Evolutionary conservation across 2,329 filamentous ascomycete genomes (phyloP).

Genomic region (Dichotomopilus funicola): DNA sequence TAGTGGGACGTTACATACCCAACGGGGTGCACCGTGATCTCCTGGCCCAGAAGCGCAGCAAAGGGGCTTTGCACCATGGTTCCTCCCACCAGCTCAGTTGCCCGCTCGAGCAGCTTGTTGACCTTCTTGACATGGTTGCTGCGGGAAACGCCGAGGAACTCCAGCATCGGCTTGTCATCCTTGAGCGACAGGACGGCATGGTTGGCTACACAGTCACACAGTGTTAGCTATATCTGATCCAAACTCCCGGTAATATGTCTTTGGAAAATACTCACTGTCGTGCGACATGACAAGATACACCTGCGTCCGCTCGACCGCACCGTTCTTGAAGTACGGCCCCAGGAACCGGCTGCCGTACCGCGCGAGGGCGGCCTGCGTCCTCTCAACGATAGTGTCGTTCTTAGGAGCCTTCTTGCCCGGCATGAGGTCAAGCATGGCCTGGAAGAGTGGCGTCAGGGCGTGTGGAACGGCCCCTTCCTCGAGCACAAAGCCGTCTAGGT

Average conservation of each 20-base stretch:
- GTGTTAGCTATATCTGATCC: constrained; percentile 3
- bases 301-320: constrained; percentile 54
- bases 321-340: constrained; percentile 50
- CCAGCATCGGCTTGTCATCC: constrained; percentile 52
- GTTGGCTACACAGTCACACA: constrained; percentile 34
- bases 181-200: constrained; percentile 54
- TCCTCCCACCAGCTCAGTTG: constrained; percentile 53
- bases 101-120: constrained; percentile 45
- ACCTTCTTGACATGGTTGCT: constrained; percentile 49
- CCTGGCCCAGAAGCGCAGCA: constrained; percentile 46
- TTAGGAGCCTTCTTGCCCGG: constrained; percentile 39
- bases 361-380: constrained; percentile 41
- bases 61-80: constrained; percentile 55
- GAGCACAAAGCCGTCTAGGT: constrained; percentile 56
- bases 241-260: background rate
- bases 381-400: constrained; percentile 34
- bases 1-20: constrained; percentile 36
- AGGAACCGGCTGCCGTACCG: constrained; percentile 47
- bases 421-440: constrained; percentile 49
- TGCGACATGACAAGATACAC: constrained; percentile 63
- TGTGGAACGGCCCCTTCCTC: constrained; percentile 57
- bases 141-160: constrained; percentile 53
- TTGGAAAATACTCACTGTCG: constrained; percentile 39
- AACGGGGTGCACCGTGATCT: constrained; percentile 61
- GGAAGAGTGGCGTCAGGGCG: constrained; percentile 49